These are phyloP conservation scores for Syzygium grande DNA, from an alignment of 345 rosid species.

Conservation along the genomic window DNA sequence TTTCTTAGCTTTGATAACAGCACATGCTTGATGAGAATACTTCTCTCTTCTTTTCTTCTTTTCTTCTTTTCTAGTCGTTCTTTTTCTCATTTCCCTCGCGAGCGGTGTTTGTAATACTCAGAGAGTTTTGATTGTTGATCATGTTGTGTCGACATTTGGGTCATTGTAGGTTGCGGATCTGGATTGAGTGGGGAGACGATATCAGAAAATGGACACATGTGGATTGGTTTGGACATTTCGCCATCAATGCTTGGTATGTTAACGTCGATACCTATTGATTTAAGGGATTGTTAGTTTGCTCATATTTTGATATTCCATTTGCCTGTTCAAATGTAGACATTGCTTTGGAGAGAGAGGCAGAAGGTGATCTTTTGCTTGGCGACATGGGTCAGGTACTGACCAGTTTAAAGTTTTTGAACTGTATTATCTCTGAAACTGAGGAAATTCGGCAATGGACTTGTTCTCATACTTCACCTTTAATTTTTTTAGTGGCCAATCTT, in stretches of 20 bases:
- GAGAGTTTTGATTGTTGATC: neutral
- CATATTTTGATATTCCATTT: neutral
- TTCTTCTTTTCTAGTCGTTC: neutral
- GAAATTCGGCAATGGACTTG: neutral
- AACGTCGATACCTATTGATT: neutral
- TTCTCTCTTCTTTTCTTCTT: neutral
- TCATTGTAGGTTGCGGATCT: conserved; percentile 76
- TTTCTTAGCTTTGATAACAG: neutral
- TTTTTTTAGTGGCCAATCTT: neutral
- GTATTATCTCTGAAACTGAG: neutral
- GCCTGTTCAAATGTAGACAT: conserved; percentile 30
- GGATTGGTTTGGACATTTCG: conserved; percentile 93
- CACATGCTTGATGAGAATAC: neutral
- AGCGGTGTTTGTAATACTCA: neutral
- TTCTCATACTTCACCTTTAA: neutral
- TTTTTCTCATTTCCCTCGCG: neutral
- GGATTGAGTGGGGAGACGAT: conserved; percentile 91
- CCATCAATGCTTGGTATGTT: conserved; percentile 77
- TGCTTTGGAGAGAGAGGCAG: conserved; percentile 81
- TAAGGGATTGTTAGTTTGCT: neutral
- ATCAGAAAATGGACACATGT: conserved; percentile 70
- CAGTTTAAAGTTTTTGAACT: neutral
- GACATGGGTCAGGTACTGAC: conserved; percentile 93
- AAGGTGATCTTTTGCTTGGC: conserved; percentile 84
- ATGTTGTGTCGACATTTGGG: neutral